Evolutionary conservation across 176 grass and related monocot species (phyloP).

Genomic region (Pontederia paniculata): DNA sequence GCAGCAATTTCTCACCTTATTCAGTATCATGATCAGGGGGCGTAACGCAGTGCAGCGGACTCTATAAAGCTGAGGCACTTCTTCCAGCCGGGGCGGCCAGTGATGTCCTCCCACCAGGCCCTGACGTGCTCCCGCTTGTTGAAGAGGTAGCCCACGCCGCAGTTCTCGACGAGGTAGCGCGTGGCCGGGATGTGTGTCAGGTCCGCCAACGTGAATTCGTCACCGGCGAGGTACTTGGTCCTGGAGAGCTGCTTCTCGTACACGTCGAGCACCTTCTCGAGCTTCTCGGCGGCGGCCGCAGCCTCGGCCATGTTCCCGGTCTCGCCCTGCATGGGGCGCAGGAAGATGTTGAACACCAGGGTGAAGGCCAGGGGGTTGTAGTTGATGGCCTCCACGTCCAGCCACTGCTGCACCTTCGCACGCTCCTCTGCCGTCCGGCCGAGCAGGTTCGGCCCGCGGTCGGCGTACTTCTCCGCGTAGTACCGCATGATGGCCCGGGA

Average conservation of each 20-base stretch:
- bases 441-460: not conserved
- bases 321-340: not conserved
- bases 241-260: slow-evolving; percentile 18
- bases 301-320: slow-evolving; percentile 7
- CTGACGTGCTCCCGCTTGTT: slow-evolving; percentile 6
- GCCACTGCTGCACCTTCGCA: slow-evolving; percentile 15
- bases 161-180: slow-evolving; percentile 8
- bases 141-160: not conserved
- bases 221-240: slow-evolving; percentile 18
- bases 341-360: slow-evolving; percentile 11
- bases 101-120: slow-evolving; percentile 26
- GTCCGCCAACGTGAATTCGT: slow-evolving; percentile 20
- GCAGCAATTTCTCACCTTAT: too few relatives aligned
- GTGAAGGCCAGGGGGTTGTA: slow-evolving; percentile 11
- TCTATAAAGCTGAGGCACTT: slow-evolving; percentile 10
- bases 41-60: not conserved
- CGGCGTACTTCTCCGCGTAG: slow-evolving; percentile 7
- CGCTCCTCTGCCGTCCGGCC: slow-evolving; percentile 16
- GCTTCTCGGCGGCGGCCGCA: not conserved
- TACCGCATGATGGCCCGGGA: slow-evolving; percentile 21
- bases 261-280: slow-evolving; percentile 6
- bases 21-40: not conserved
- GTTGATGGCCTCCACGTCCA: slow-evolving; percentile 25
- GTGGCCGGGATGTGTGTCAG: slow-evolving; percentile 18
- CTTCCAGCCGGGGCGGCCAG: slow-evolving; percentile 11